Evolutionary conservation across 352 stramenopile genomes (phyloP).

Genomic region (Phytophthora meadii): DNA sequence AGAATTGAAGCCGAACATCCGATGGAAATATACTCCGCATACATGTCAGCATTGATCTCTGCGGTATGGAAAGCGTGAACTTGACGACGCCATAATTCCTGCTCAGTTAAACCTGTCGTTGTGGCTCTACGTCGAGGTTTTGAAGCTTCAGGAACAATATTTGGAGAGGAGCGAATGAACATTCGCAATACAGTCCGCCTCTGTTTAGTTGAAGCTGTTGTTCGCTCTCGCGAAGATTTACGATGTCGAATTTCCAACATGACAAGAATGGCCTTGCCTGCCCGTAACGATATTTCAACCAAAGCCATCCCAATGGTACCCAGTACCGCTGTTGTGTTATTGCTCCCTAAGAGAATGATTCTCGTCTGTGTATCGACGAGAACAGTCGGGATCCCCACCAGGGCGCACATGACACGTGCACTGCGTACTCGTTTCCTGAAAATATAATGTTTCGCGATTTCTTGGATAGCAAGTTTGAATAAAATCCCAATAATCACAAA

Average conservation of each 20-base stretch:
- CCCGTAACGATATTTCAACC: conserved; percentile 32
- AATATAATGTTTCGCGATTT: conserved; percentile 32
- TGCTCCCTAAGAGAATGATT: conserved; percentile 37
- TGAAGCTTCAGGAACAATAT: background rate
- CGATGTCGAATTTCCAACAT: conserved; percentile 19
- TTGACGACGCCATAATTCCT: conserved; percentile 23
- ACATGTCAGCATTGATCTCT: conserved; percentile 37
- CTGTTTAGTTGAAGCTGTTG: background rate
- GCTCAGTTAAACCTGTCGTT: background rate
- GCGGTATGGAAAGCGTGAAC: conserved; percentile 14
- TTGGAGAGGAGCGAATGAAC: background rate
- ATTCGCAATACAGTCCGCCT: background rate
- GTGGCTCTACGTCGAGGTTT: background rate
- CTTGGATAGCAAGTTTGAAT: conserved; percentile 39
- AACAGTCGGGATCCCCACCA: conserved; percentile 40
- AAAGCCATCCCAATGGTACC: conserved; percentile 33
- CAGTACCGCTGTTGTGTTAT: conserved; percentile 16
- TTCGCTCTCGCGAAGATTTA: background rate
- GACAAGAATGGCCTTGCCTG: conserved; percentile 27
- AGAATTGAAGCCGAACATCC: conserved; percentile 33
- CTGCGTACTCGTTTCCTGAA: conserved; percentile 25
- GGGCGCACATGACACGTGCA: conserved; percentile 38
- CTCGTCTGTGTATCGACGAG: conserved; percentile 52
- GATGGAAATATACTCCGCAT: conserved; percentile 50
- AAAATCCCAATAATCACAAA: conserved; percentile 2